Percentiles rank a stretch among this genome's conserved stretches.
phyloP scores from a whole-genome alignment of 805 yeast species.

The Starmerella powellii region DNA sequence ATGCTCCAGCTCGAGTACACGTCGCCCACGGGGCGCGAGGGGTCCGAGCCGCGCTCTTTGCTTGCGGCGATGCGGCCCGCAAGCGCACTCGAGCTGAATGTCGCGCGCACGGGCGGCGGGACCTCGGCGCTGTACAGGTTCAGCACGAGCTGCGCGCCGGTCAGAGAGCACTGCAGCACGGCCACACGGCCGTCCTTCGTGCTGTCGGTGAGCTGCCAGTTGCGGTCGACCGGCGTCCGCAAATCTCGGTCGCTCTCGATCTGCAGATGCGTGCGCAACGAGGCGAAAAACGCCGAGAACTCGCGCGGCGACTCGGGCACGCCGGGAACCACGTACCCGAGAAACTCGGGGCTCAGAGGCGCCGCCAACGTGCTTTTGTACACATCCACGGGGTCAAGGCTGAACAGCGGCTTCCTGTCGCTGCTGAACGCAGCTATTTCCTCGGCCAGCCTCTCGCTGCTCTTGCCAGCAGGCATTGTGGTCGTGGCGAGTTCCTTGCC shows the following conservation, averaged over 20 bases:
- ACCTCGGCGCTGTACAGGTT: conserved; percentile 30
- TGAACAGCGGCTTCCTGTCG: conserved; percentile 12
- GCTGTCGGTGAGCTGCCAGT: conserved; percentile 14
- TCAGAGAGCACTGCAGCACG: conserved; percentile 20
- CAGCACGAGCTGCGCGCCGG: conserved; percentile 19
- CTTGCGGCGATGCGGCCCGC: conserved; percentile 31
- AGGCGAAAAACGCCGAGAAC: conserved; percentile 17
- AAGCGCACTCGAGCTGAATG: conserved; percentile 41
- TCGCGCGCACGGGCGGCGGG: conserved; percentile 35
- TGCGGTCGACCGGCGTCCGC: conserved; percentile 1
- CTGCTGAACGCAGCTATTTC: conserved; percentile 24
- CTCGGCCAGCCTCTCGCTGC: conserved; percentile 25
- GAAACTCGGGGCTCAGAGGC: conserved; percentile 1
- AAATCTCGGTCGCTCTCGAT: conserved; percentile 9
- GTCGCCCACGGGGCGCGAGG: not conserved
- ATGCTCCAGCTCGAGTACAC: conserved; percentile 4
- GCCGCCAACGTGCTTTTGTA: not conserved
- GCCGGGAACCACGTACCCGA: conserved; percentile 1
- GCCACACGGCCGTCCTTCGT: conserved; percentile 3
- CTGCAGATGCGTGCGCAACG: conserved; percentile 22
- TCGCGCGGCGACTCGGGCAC: conserved; percentile 3
- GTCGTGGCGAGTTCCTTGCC: not conserved
- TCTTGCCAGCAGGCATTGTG: conserved; percentile 14
- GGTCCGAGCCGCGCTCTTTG: not conserved
- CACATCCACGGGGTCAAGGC: conserved; percentile 12